Evolutionary conservation across 371 early-diverging fungal genomes (phyloP), one percentile per base, ranked within the genome.

Genomic region (Mortierella sp.): DNA sequence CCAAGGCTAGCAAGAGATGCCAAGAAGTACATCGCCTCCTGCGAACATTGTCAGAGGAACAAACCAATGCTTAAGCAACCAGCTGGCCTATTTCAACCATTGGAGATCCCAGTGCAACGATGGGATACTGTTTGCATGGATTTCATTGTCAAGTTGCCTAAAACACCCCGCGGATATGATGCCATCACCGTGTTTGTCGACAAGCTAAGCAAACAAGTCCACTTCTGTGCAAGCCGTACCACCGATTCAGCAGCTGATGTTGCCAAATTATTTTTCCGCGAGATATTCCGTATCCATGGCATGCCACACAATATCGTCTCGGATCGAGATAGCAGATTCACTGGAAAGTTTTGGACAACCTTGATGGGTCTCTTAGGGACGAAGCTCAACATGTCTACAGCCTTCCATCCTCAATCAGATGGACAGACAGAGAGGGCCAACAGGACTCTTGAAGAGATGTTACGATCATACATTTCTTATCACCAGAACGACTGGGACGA

Each of bases 341-440:
- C 62, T 1, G 23, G 58, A 2, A 15, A 46, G 28, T 50, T 61
- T 18, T 48, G 61, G 47, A 6, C 57, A 14, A 2, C 29, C 7
- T 30, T 60, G 12, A 48, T 6, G 29, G 19, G 50, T 7, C 47
- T 61, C 14, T 9, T 87, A 0, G 28, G 66, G 1, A 66, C 84
- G 56, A 76, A 82, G 43, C 61, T 58, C 0, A 74, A 71, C n/a
- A 45, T 84, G 29, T 86, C 86, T 0, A 74, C 84, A 0, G 60
- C 84, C 0, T 83, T 68, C 60, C 84, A 85, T 62, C 85, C 85
- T 2, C 84, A 89, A 68, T 84, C 85, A 9, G 85, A 89, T 64
- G 84, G 86, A 18, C 87, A 88, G 70, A 85, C 84, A 0, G 86
- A 88, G 61, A 45, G 85, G 0, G 57, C 75, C 0, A 91, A 86